Evolutionary conservation across 306 rosid genomes (phyloP).

Genomic region (Dalbergia cultrata): DNA sequence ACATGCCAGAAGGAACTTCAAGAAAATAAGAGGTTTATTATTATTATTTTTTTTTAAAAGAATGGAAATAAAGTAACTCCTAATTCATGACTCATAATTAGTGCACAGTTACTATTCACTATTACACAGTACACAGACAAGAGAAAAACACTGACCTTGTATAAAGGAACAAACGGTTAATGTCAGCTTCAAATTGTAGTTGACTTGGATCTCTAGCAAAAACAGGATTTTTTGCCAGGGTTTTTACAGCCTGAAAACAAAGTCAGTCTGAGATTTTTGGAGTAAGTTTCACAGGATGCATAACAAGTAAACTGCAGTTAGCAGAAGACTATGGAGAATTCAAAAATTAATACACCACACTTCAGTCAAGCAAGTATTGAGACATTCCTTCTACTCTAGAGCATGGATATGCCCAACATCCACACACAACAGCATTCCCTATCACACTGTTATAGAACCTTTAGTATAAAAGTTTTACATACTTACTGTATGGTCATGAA

Average conservation of each 20-base stretch:
- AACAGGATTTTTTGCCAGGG: constrained; percentile 69
- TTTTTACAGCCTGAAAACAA: constrained; percentile 68
- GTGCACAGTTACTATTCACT: constrained; percentile 9
- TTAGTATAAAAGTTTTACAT: background rate
- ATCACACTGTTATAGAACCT: background rate
- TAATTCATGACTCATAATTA: background rate
- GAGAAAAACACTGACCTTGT: constrained; percentile 63
- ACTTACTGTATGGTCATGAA: background rate
- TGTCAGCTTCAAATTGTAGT: constrained; percentile 77
- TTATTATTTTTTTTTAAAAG: background rate
- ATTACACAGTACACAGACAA: constrained; percentile 10
- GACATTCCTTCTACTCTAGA: background rate
- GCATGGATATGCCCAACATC: constrained; percentile 1
- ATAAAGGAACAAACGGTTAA: constrained; percentile 82
- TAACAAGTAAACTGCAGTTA: background rate
- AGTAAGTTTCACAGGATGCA: constrained; percentile 25
- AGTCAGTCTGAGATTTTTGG: constrained; percentile 11
- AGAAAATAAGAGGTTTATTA: no score
- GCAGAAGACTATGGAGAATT: constrained; percentile 5
- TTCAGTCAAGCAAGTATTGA: background rate
- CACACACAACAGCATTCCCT: background rate
- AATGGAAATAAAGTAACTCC: background rate
- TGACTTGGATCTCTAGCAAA: constrained; percentile 81
- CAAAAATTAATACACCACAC: constrained; percentile 19
- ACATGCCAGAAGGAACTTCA: no score